Conservation (phyloP, 1,284 basidiomycete genomes). For the Cryptococcus wingfieldii region DNA sequence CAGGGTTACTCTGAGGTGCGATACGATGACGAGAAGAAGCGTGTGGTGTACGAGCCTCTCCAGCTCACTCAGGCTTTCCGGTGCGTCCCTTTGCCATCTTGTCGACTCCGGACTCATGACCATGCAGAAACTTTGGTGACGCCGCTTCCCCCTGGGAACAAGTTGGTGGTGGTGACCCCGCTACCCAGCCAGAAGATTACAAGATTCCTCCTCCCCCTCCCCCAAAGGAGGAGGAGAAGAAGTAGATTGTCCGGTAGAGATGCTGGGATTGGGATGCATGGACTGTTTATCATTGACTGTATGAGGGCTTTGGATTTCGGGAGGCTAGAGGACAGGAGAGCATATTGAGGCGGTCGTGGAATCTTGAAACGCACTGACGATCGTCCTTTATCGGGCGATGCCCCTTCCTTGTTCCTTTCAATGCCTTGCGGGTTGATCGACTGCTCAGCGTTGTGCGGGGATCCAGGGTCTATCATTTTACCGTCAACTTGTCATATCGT, state of each 20-base stretch:
- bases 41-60: slow-evolving; percentile 95
- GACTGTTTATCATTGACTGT: not conserved
- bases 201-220: slow-evolving; percentile 49
- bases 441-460: too few species aligned
- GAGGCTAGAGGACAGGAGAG: not conserved
- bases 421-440: too few species aligned
- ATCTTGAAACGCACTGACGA: not conserved
- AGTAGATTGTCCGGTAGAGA: slow-evolving; percentile 14
- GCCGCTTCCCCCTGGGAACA: slow-evolving; percentile 92
- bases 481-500: not conserved
- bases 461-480: too few species aligned
- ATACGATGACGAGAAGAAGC: slow-evolving; percentile 98
- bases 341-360: not conserved
- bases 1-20: slow-evolving; percentile 94
- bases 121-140: slow-evolving; percentile 80
- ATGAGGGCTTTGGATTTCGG: not conserved
- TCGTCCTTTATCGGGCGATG: too few species aligned
- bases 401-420: too few species aligned
- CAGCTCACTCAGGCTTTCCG: slow-evolving; percentile 98
- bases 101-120: not conserved
- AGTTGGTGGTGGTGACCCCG: slow-evolving; percentile 68
- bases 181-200: slow-evolving; percentile 40
- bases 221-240: slow-evolving; percentile 45
- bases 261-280: not conserved
- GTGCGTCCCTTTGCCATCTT: slow-evolving; percentile 50